Base-by-base conservation (phyloP, 1,284 basidiomycete species). In the Rhodotorula sp. region DNA sequence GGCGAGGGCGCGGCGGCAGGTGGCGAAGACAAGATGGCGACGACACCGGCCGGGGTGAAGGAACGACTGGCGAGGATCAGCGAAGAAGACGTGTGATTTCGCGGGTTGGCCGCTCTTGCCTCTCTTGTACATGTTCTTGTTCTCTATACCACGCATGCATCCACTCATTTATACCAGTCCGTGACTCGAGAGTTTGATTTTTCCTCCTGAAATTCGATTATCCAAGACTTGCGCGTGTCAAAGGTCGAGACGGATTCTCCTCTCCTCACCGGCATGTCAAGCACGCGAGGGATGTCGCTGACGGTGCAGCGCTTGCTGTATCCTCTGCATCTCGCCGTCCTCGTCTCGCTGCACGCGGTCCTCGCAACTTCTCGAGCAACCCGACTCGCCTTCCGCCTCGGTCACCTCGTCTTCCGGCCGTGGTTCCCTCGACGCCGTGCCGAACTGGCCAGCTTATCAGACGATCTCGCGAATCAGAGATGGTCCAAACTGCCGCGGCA, bases 401-500 rank as follows among this genome's bases (percentile, higher is more conserved):
- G 30, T 22, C 58, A 56, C 6, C 56, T 57, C 44, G 20, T 48
- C 63, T 24, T n/a, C 46, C 22, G 51, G 22, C 51, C 59, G 44
- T 44, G 61, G 10, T 14, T 42, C 12, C 10, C 37, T 42, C 37
- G 30, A 5, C 63, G 55, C 49, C 64, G 22, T 4, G 26, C 26
- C 37, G 29, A 26, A 8, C 44, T 42, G 17, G 6, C 60, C 17
- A 29, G 44, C 6, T 60, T 58, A 1, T 18, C 51, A 4, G 3
- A 15, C 0, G 66, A 68, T 54, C 60, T 67, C 20, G 60, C 46
- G 6, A 18, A 22, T 1, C 29, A 30, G 33, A 26, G 75, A 22
- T 71, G 71, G 73, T 45, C 24, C 14, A 77, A 77, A 51, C 26
- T 70, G 8, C 76, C 76, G 44, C 62, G 44, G 53, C 70, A 73